Base-by-base conservation (phyloP, 805 yeast species). In the Yarrowia osloensis region DNA sequence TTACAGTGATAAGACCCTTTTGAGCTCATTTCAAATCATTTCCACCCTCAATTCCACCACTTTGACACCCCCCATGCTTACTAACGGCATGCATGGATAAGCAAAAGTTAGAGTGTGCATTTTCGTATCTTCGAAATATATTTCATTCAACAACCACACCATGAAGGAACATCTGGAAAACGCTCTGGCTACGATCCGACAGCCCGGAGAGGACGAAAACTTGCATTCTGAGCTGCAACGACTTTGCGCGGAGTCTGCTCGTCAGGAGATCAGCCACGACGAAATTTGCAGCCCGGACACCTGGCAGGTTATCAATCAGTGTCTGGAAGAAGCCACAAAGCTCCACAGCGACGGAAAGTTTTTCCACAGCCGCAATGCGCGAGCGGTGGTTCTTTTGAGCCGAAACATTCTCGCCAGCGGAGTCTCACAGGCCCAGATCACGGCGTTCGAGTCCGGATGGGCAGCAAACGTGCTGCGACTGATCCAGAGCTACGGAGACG, bases 281-380 rank as follows among this genome's bases (percentile, higher is more conserved):
- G 47, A 26, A 6, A 57, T 57, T 21, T 40, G 63, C 28, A 37
- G 31, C 24, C 66, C 66, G 0, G 44, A 61, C 0, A 61, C 66
- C 3, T 61, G 66, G 66, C 29, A 11, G 6, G 15, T n/a, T 12
- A 26, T 61, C 29, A 61, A 44, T 33, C n/a, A 22, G 26, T 44
- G 52, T 13, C 40, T 61, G 15, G 28, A 44, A 13, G 44, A 61
- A 12, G 40, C 54, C 8, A 61, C 33, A 17, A n/a, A 4, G 17
- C 54, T 61, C n/a, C 52, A 61, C 7, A 22, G 9, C 2, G 24
- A 22, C 24, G 66, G 49, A 3, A 57, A 61, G 24, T 61, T 33
- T 12, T 33, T 24, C 54, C 66, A 61, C 33, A 46, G 54, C n/a
- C 66, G 66, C 52, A 61, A 61, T 44, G 42, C 54, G 3, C 52